Evolutionary conservation across 2,329 filamentous ascomycete species (phyloP), one percentile per base, ranked within the genome.

Genomic region (Diaporthe ampelina): DNA sequence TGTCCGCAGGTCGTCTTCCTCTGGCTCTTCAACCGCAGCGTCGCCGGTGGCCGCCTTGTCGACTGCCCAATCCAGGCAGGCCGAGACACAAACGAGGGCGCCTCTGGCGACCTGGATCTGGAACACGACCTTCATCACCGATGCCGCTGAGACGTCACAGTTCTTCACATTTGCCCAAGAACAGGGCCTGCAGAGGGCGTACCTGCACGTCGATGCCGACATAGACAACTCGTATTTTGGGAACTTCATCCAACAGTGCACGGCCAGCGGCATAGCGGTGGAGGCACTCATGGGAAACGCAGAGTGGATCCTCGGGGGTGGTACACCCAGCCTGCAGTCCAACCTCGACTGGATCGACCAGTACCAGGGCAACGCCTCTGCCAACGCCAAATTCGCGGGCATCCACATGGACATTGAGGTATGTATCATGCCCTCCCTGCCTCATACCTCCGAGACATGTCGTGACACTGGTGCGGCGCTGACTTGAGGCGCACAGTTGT

Each of bases 361-460:
- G 56, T 71, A 61, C 21, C 69, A 71, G 40, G 69, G 69, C 69
- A 71, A 71, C n/a, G 69, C 43, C 9, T 61, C 69, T 43, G 56
- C 43, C 58, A 32, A n/a, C 35, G 56, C 69, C 13, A 61, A 13
- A 17, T 71, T 71, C 35, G 26, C 56, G 11, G 69, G 69, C 10
- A 52, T 71, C 11, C 69, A 71, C 56, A 71, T 71, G 69, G 69
- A 71, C n/a, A 48, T 71, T 29, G 69, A 71, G 45, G 69, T 71
- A 63, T 26, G 65, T n/a, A 13, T 13, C 24, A 35, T n/a, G 11
- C 45, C 45, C 45, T 50, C 21, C 21, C 21, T 5, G 10, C 9
- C 45, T 21, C 21, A 8, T 11, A 13, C 37, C 13, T 11, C 45
- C 1, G n/a, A 17, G 45, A 24, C 45, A 24, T 9, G 7, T 58